phyloP scores from a whole-genome alignment of 768 basidiomycete genomes.

The Panellus pusillus region DNA sequence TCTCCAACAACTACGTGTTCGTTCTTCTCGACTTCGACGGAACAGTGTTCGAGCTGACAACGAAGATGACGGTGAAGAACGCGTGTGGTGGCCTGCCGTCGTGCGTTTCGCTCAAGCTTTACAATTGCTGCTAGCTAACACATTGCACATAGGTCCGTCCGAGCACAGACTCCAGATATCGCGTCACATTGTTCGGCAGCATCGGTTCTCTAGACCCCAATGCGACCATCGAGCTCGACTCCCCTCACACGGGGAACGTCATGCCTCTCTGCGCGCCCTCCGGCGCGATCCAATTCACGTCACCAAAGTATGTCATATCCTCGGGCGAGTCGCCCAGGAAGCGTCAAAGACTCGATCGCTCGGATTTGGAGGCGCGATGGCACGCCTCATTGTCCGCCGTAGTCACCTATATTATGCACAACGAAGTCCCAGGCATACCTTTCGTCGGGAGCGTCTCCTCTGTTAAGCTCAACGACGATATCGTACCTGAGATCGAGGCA shows the following conservation, averaged over 20 bases:
- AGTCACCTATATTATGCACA: conserved; percentile 44
- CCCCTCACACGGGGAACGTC: conserved; percentile 41
- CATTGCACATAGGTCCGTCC: neutral
- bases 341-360: conserved; percentile 39
- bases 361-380: conserved; percentile 44
- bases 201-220: neutral
- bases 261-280: conserved; percentile 30
- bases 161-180: neutral
- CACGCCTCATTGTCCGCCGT: conserved; percentile 46
- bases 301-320: conserved; percentile 28
- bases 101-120: conserved; percentile 36
- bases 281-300: conserved; percentile 35
- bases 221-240: conserved; percentile 30
- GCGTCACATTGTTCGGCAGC: conserved; percentile 27
- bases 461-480: neutral
- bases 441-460: conserved; percentile 23
- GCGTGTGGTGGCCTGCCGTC: conserved; percentile 73
- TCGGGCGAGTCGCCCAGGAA: conserved; percentile 41
- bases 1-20: conserved; percentile 41
- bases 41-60: conserved; percentile 31
- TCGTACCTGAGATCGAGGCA: conserved; percentile 6
- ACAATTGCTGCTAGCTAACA: conserved; percentile 2
- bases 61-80: conserved; percentile 27
- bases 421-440: conserved; percentile 48
- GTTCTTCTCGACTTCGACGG: conserved; percentile 47